Evolutionary conservation across 2,329 filamentous ascomycete genomes (phyloP).

Genomic region (Pyrenophora teres): DNA sequence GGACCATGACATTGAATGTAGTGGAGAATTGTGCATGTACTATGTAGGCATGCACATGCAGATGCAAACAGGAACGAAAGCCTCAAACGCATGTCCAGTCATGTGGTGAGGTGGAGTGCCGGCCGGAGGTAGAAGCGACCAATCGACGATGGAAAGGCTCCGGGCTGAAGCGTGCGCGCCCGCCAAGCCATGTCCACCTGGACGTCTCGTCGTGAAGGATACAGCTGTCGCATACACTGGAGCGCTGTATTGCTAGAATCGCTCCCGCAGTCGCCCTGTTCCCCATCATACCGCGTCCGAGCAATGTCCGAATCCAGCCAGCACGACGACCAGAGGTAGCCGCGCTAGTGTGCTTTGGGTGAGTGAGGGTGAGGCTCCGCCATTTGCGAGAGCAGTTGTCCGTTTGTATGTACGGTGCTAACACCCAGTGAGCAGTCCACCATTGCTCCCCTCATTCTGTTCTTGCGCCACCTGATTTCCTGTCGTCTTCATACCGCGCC

Average conservation of each 20-base stretch:
- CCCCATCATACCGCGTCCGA: constrained; percentile 9
- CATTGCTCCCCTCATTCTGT: constrained; percentile 1
- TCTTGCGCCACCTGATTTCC: background rate
- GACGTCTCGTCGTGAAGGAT: constrained; percentile 4
- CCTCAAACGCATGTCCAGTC: background rate
- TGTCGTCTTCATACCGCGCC: constrained; percentile 4
- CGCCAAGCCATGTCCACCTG: constrained; percentile 13
- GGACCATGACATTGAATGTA: background rate
- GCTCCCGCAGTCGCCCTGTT: background rate
- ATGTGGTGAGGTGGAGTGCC: background rate
- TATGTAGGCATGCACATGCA: background rate
- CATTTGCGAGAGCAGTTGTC: constrained; percentile 7
- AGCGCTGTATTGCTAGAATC: background rate
- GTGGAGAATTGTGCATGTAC: background rate
- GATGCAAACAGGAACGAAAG: no score
- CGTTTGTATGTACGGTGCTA: constrained; percentile 9
- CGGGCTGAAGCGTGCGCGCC: constrained; percentile 8
- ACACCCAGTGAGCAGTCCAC: constrained; percentile 3
- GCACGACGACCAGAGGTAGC: constrained; percentile 20
- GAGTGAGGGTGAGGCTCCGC: constrained; percentile 18
- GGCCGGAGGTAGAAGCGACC: constrained; percentile 5
- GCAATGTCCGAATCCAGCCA: constrained; percentile 39
- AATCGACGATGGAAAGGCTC: constrained; percentile 6
- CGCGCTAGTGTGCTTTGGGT: constrained; percentile 8
- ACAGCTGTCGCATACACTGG: constrained; percentile 10